phyloP scores from a whole-genome alignment of 1,284 basidiomycete species.

The Termitomyces sp. region DNA sequence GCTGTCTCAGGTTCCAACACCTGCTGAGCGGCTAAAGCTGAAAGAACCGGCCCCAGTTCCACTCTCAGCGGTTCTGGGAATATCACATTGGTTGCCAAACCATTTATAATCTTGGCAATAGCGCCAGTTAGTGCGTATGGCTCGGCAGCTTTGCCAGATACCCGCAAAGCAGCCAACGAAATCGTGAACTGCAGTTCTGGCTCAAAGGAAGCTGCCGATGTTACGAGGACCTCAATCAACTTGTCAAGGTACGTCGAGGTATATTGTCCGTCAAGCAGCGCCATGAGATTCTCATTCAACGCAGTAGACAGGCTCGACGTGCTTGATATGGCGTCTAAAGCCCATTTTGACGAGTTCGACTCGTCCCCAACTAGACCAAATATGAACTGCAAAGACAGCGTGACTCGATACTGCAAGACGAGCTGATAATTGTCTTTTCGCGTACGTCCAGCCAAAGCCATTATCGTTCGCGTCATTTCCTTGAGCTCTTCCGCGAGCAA shows the following conservation, averaged over 20 bases:
- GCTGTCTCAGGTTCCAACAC: constrained; percentile 27
- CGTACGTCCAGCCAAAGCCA: constrained; percentile 27
- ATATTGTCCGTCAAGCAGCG: constrained; percentile 30
- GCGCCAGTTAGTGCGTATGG: constrained; percentile 17
- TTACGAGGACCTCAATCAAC: constrained; percentile 21
- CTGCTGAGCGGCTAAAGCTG: constrained; percentile 24
- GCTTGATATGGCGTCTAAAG: constrained; percentile 23
- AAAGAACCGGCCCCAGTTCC: constrained; percentile 34
- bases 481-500: constrained; percentile 57
- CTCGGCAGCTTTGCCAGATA: constrained; percentile 26
- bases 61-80: constrained; percentile 25
- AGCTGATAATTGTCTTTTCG: constrained; percentile 25
- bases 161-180: constrained; percentile 38
- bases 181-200: constrained; percentile 39
- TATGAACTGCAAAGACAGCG: constrained; percentile 36
- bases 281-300: constrained; percentile 25
- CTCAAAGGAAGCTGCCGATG: constrained; percentile 27
- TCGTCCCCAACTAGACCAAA: constrained; percentile 30
- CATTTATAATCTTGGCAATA: constrained; percentile 25
- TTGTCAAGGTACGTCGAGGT: constrained; percentile 27
- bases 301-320: constrained; percentile 26
- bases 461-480: constrained; percentile 32
- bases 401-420: constrained; percentile 34
- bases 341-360: constrained; percentile 32
- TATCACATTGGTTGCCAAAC: constrained; percentile 22